Evolutionary conservation across 768 basidiomycete species (phyloP).

Genomic region (Leccinum subgranulosum): DNA sequence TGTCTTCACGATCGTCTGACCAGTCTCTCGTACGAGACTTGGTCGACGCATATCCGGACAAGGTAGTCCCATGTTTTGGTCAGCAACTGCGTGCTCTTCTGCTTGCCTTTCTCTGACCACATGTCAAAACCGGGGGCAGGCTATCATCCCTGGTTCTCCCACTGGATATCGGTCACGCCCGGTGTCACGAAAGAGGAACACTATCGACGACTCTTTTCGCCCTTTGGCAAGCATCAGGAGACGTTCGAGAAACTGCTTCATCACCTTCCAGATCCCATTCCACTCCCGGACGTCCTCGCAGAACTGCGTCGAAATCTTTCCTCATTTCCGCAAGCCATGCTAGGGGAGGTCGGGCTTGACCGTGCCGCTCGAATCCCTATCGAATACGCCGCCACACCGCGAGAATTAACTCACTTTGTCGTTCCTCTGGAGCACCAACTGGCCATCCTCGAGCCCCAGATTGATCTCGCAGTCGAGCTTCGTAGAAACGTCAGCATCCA

Average conservation of each 20-base stretch:
- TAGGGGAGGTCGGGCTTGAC: conserved; percentile 95
- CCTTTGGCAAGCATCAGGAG: conserved; percentile 31
- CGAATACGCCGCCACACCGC: conserved; percentile 46
- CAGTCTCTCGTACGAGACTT: conserved; percentile 69
- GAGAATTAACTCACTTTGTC: conserved; percentile 70
- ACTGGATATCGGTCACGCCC: conserved; percentile 59
- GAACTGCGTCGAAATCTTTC: conserved; percentile 59
- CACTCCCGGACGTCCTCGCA: conserved; percentile 54
- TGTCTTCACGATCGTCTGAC: conserved; percentile 67
- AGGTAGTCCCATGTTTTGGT: conserved; percentile 90
- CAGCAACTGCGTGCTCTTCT: conserved; percentile 28
- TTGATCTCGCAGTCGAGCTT: conserved; percentile 80
- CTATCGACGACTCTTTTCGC: conserved; percentile 69
- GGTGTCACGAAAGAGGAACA: conserved; percentile 61
- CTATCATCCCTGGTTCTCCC: conserved; percentile 92
- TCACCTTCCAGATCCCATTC: conserved; percentile 68
- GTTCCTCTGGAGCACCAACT: conserved; percentile 82
- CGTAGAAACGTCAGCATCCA: conserved; percentile 81
- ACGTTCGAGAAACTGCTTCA: conserved; percentile 57
- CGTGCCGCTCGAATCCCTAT: conserved; percentile 71
- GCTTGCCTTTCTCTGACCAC: conserved; percentile 5
- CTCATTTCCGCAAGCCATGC: conserved; percentile 68
- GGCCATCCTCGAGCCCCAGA: conserved; percentile 74
- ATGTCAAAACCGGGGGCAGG: conserved; percentile 42
- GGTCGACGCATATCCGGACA: conserved; percentile 55